Evolutionary conservation across 495 filamentous ascomycete genomes (phyloP).

Genomic region (Penicillium daleae): DNA sequence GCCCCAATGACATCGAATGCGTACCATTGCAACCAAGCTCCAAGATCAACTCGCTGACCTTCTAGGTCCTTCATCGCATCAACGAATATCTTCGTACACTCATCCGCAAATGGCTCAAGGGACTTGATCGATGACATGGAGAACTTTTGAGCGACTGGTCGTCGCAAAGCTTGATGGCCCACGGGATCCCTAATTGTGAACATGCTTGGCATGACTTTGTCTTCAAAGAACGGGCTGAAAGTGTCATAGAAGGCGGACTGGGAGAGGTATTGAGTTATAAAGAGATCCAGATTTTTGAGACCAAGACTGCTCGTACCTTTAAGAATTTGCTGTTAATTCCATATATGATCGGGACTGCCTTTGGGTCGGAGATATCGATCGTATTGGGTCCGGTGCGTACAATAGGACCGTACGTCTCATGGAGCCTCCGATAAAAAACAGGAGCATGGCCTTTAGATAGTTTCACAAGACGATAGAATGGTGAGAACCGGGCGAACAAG

Average conservation of each 20-base stretch:
- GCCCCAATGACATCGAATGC: slow-evolving; percentile 49
- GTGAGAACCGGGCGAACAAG: slow-evolving; percentile 15
- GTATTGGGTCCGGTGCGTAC: not conserved
- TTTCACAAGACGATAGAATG: slow-evolving; percentile 14
- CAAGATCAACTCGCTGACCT: not conserved
- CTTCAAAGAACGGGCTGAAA: not conserved
- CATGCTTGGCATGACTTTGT: not conserved
- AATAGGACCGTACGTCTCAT: not conserved
- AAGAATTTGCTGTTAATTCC: not conserved
- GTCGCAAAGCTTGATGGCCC: not conserved
- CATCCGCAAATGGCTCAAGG: not conserved
- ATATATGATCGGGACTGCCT: not conserved
- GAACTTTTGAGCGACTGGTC: not conserved
- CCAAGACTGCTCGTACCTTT: not conserved
- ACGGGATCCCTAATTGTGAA: not conserved
- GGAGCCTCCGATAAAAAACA: not conserved
- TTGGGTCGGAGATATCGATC: not conserved
- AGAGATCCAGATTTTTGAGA: not conserved
- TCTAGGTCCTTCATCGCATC: not conserved
- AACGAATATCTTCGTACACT: not conserved
- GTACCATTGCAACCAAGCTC: not conserved
- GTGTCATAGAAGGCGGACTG: not conserved
- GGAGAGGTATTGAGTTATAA: not conserved
- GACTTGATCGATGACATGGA: not conserved
- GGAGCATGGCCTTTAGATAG: not conserved